Evolutionary conservation across 2,329 filamentous ascomycete species (phyloP).

Genomic region (Claviceps monticola): DNA sequence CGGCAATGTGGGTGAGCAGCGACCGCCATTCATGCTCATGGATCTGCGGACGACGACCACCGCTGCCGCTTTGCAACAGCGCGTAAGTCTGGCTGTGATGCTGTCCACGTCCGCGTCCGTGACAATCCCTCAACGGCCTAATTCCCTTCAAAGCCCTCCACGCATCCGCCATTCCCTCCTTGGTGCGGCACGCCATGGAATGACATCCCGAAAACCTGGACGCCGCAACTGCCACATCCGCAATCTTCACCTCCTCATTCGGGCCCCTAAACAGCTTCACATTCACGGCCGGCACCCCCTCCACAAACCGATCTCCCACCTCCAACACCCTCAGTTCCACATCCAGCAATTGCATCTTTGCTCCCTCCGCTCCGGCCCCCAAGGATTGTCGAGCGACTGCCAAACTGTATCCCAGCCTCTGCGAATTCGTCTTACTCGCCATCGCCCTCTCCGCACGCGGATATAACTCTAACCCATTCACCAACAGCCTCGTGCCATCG

Average conservation of each 20-base stretch:
- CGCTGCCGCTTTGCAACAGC: not conserved
- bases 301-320: constrained; percentile 41
- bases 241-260: constrained; percentile 40
- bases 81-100: constrained; percentile 1
- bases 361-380: constrained; percentile 37
- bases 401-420: constrained; percentile 36
- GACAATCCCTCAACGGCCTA: constrained; percentile 12
- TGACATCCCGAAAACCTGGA: constrained; percentile 19
- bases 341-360: constrained; percentile 36
- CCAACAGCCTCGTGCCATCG: constrained; percentile 31
- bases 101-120: constrained; percentile 6
- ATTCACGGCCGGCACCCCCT: constrained; percentile 39
- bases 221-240: constrained; percentile 27
- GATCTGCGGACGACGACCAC: not conserved
- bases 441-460: constrained; percentile 33
- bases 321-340: constrained; percentile 46
- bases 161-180: constrained; percentile 20
- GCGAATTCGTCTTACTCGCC: constrained; percentile 15
- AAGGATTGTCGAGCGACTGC: constrained; percentile 28
- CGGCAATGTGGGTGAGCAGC: constrained; percentile 40
- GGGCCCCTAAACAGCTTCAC: constrained; percentile 49
- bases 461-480: constrained; percentile 50
- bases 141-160: constrained; percentile 15
- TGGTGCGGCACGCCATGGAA: constrained; percentile 38
- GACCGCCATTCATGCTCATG: constrained; percentile 23